These are phyloP conservation scores for Exophiala bonariae DNA, from an alignment of 2,329 filamentous ascomycete species.

Conservation along the genomic window DNA sequence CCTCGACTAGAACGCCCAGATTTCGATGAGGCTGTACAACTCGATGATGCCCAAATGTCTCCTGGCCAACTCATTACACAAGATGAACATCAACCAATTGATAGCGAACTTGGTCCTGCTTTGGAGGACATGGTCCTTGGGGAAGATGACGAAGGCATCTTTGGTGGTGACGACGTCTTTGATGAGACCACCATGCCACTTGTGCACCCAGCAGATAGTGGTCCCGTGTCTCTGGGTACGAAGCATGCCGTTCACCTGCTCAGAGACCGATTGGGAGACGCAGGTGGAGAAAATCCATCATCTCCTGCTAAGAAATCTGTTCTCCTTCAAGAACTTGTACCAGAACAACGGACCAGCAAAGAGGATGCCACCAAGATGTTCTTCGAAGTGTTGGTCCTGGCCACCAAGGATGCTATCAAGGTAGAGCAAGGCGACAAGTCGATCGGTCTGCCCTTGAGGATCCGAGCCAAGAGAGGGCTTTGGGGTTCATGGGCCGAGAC, in stretches of 20 bases:
- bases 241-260: slow-evolving; percentile 95
- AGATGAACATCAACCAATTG: slow-evolving; percentile 35
- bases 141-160: slow-evolving; percentile 48
- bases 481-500: slow-evolving; percentile 96
- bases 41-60: slow-evolving; percentile 65
- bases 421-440: slow-evolving; percentile 77
- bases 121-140: slow-evolving; percentile 46
- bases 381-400: slow-evolving; percentile 92
- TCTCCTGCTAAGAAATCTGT: slow-evolving; percentile 75
- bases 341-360: slow-evolving; percentile 75
- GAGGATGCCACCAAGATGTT: slow-evolving; percentile 99
- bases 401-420: slow-evolving; percentile 97
- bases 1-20: slow-evolving; percentile 64
- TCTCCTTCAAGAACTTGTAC: slow-evolving; percentile 87
- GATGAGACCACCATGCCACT: slow-evolving; percentile 76
- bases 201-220: slow-evolving; percentile 78
- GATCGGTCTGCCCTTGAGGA: slow-evolving; percentile 76
- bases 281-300: slow-evolving; percentile 66
- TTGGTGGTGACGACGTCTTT: slow-evolving; percentile 59
- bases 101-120: slow-evolving; percentile 46
- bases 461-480: slow-evolving; percentile 89
- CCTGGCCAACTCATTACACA: slow-evolving; percentile 58
- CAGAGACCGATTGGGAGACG: slow-evolving; percentile 77
- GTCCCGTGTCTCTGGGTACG: slow-evolving; percentile 84
- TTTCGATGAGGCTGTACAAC: slow-evolving; percentile 53